Conservation (phyloP, 2,329 filamentous ascomycete genomes). For the Sclerotiophoma versabilis region DNA sequence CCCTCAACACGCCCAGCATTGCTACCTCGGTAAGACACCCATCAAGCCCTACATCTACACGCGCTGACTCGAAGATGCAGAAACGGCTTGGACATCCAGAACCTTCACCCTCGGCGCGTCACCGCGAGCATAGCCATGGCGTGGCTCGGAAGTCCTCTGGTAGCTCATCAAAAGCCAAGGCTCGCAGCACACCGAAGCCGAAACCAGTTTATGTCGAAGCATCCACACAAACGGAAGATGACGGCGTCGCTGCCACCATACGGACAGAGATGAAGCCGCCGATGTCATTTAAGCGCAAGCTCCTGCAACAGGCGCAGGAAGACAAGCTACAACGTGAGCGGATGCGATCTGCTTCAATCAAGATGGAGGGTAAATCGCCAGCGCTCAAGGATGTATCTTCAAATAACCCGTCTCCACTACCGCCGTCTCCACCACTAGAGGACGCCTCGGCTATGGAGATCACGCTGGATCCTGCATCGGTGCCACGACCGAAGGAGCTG, state of each 20-base stretch:
- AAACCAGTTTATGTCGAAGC: constrained; percentile 44
- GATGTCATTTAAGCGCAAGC: constrained; percentile 47
- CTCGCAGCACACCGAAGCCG: constrained; percentile 35
- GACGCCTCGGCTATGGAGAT: constrained; percentile 39
- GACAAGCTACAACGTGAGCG: constrained; percentile 48
- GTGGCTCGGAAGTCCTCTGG: constrained; percentile 46
- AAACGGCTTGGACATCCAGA: constrained; percentile 48
- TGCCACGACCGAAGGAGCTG: constrained; percentile 28
- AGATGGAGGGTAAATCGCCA: constrained; percentile 43
- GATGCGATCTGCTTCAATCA: constrained; percentile 46
- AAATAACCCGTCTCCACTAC: constrained; percentile 41
- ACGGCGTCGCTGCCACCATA: constrained; percentile 12
- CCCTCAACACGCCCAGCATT: constrained; percentile 58
- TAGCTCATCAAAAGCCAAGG: constrained; percentile 51
- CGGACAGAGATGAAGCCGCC: constrained; percentile 36
- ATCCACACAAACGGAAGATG: constrained; percentile 44
- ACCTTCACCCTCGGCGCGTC: constrained; percentile 44
- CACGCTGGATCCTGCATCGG: constrained; percentile 27
- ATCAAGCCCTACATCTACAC: constrained; percentile 18
- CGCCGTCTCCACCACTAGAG: constrained; percentile 34
- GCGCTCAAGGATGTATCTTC: constrained; percentile 43
- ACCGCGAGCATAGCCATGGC: constrained; percentile 46
- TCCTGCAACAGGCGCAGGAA: constrained; percentile 48
- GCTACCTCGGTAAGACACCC: constrained; percentile 50
- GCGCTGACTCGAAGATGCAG: constrained; percentile 38